Conservation (phyloP, 1,284 basidiomycete genomes). For the Moesziomyces sp. region DNA sequence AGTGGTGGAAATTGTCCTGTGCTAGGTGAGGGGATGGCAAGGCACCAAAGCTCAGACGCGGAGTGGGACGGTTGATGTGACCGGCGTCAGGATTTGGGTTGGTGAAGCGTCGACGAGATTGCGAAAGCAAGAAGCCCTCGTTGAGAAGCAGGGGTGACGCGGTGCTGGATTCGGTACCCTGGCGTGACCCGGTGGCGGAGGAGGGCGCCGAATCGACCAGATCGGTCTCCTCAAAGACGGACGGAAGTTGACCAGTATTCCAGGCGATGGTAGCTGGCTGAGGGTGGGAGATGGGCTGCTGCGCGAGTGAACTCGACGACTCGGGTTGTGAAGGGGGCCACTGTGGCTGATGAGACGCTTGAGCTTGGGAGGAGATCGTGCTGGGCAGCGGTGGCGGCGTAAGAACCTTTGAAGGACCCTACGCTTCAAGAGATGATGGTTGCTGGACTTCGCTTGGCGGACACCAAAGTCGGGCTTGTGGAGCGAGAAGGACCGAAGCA, state of each 20-base stretch:
- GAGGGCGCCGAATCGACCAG: conserved; percentile 13
- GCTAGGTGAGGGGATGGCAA: conserved; percentile 10
- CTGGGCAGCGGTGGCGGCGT: conserved; percentile 26
- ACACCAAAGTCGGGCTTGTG: not conserved
- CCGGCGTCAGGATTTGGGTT: conserved; percentile 32
- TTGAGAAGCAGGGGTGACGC: conserved; percentile 19
- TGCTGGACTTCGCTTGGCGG: too few relatives aligned
- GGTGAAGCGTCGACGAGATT: conserved; percentile 34
- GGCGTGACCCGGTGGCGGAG: conserved; percentile 22
- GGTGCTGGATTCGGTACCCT: conserved; percentile 16
- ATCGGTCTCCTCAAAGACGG: conserved; percentile 34
- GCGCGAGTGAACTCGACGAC: conserved; percentile 8
- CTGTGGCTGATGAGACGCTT: conserved; percentile 19
- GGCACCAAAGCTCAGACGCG: conserved; percentile 35
- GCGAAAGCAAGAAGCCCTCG: conserved; percentile 14
- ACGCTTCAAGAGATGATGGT: conserved; percentile 7
- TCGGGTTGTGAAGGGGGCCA: conserved; percentile 30
- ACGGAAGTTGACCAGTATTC: conserved; percentile 27
- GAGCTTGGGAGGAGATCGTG: conserved; percentile 29
- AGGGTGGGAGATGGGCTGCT: conserved; percentile 4
- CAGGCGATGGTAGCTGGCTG: conserved; percentile 4
- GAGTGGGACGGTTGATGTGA: conserved; percentile 11
- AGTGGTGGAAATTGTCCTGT: conserved; percentile 15
- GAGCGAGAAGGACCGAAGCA: not conserved
- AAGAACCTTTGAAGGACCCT: conserved; percentile 21